Evolutionary conservation across 177 flowering plant genomes (phyloP).

Genomic region (Vitis hybrid): DNA sequence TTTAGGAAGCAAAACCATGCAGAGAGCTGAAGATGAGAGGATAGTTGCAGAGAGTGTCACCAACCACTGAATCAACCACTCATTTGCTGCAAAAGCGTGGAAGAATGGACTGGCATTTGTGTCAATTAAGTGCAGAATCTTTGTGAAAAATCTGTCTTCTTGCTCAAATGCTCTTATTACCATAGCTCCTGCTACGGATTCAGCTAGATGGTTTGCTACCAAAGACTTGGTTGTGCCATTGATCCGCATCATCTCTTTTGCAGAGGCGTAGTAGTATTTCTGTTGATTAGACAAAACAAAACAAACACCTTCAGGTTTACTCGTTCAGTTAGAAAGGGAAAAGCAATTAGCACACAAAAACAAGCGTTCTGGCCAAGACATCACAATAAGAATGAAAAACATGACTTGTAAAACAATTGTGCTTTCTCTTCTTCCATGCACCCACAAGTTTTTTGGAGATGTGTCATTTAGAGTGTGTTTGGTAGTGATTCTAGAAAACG

Average conservation of each 20-base stretch:
- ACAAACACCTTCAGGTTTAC: too few relatives aligned
- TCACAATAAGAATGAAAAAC: too few relatives aligned
- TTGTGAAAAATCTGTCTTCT: constrained; percentile 53
- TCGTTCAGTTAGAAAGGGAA: too few relatives aligned
- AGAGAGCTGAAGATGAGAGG: constrained; percentile 53
- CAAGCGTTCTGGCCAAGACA: too few relatives aligned
- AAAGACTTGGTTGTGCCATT: constrained; percentile 70
- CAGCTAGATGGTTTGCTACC: constrained; percentile 62
- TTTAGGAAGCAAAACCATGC: constrained; percentile 61
- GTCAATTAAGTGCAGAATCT: constrained; percentile 46
- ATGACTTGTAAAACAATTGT: too few relatives aligned
- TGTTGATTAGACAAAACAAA: constrained; percentile 2
- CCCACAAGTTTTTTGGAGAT: too few relatives aligned
- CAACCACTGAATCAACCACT: constrained; percentile 64
- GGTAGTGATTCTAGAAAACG: too few relatives aligned
- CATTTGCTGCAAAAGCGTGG: constrained; percentile 56
- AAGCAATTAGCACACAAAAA: too few relatives aligned
- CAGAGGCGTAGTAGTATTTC: constrained; percentile 51
- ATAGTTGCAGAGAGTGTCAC: constrained; percentile 49
- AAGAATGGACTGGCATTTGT: constrained; percentile 59
- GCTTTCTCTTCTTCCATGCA: too few relatives aligned
- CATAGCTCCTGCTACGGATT: constrained; percentile 52
- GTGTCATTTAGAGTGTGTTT: too few relatives aligned
- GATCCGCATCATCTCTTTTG: constrained; percentile 64
- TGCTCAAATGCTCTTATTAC: constrained; percentile 64